phyloP scores from a whole-genome alignment of 495 filamentous ascomycete species.

The Podospora anserina region DNA sequence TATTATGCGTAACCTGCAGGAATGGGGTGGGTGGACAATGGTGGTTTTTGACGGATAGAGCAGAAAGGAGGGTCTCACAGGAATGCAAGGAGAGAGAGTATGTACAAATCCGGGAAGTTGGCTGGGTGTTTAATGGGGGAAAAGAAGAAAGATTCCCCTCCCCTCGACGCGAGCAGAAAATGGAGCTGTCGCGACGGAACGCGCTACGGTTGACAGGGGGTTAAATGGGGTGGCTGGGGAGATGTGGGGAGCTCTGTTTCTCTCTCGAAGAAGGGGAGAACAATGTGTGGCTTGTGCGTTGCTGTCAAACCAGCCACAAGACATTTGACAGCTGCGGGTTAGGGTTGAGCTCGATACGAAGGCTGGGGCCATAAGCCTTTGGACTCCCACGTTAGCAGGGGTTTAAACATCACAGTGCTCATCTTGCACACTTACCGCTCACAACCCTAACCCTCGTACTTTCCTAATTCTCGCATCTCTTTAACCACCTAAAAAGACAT shows the following conservation, averaged over 20 bases:
- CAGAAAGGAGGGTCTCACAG: not conserved
- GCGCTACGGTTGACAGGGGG: constrained; percentile 11
- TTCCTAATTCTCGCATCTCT: no score
- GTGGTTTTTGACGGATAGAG: not conserved
- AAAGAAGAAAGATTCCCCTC: not conserved
- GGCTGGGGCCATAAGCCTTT: no score
- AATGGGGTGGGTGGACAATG: not conserved
- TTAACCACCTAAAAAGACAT: no score
- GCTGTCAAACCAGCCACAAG: constrained; percentile 17
- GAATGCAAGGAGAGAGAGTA: not conserved
- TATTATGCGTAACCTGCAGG: constrained; percentile 14
- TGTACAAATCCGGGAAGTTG: constrained; percentile 1
- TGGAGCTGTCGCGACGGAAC: constrained; percentile 8
- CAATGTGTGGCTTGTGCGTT: not conserved
- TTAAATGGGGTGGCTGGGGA: constrained; percentile 25
- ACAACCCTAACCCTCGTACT: no score
- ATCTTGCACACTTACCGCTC: no score
- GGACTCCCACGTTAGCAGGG: no score
- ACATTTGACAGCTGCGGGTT: not conserved
- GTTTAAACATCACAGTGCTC: no score
- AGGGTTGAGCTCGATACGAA: not conserved
- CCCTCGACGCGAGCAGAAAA: not conserved
- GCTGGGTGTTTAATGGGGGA: not conserved
- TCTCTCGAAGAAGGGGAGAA: not conserved
- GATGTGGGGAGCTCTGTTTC: not conserved